phyloP scores from a whole-genome alignment of 1,139 yeast genomes.

The Taphrina communis region DNA sequence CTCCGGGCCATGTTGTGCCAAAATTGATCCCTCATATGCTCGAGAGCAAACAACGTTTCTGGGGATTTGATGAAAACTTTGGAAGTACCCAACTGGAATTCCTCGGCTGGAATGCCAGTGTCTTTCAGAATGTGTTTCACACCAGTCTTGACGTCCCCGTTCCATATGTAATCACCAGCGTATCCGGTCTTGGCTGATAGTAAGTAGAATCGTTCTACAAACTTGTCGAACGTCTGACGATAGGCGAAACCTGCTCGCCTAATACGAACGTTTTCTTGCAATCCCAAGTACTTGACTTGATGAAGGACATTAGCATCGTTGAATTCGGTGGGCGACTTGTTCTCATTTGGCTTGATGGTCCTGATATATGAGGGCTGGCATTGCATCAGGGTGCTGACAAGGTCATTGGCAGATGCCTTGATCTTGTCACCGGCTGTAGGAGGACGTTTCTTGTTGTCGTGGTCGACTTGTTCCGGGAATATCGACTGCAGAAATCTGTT shows the following conservation, averaged over 20 bases:
- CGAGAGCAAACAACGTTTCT: constrained; percentile 92
- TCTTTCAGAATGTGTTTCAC: constrained; percentile 77
- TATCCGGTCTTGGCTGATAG: constrained; percentile 89
- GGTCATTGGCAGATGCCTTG: constrained; percentile 84
- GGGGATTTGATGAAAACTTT: constrained; percentile 97
- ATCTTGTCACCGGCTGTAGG: constrained; percentile 98
- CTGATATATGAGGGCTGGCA: constrained; percentile 95
- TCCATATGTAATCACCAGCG: constrained; percentile 98
- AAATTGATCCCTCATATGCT: constrained; percentile 94
- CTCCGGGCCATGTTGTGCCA: constrained; percentile 99
- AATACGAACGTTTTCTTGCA: constrained; percentile 95
- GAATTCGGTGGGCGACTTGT: constrained; percentile 87
- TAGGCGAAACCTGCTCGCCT: constrained; percentile 99
- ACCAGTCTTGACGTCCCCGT: constrained; percentile 83
- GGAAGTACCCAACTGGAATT: constrained; percentile 91
- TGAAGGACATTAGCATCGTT: constrained; percentile 89
- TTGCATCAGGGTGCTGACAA: constrained; percentile 85
- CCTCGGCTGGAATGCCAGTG: constrained; percentile 77
- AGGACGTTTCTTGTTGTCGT: constrained; percentile 79
- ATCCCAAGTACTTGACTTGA: constrained; percentile 93
- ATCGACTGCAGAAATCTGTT: constrained; percentile 69
- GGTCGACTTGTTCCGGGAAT: constrained; percentile 80
- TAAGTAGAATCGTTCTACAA: constrained; percentile 93
- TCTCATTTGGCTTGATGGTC: constrained; percentile 96
- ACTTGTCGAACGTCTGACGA: constrained; percentile 94